Conservation (phyloP, 2,329 filamentous ascomycete species). For the Xylogone sp. region DNA sequence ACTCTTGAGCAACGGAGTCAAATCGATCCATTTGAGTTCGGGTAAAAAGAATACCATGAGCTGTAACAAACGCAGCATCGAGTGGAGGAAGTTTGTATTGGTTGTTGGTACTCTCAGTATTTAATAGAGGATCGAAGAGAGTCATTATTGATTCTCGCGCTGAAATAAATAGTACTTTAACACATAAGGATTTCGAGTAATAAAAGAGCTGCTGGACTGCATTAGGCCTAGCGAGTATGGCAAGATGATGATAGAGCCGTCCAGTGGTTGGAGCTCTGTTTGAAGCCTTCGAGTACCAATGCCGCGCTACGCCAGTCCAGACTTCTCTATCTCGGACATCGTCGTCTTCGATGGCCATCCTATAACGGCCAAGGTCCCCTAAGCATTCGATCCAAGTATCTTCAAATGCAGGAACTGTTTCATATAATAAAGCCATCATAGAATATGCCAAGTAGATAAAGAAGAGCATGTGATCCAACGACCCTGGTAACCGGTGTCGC, state of each 20-base stretch:
- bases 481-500: constrained; percentile 67
- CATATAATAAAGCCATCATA: constrained; percentile 83
- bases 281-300: constrained; percentile 80
- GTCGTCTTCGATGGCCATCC: constrained; percentile 87
- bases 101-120: constrained; percentile 30
- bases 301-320: constrained; percentile 72
- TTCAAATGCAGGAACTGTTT: constrained; percentile 77
- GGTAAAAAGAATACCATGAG: constrained; percentile 62
- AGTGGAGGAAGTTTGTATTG: constrained; percentile 37
- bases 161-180: constrained; percentile 56
- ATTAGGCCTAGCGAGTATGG: constrained; percentile 69
- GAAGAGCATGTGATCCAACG: constrained; percentile 82
- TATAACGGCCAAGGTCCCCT: constrained; percentile 76
- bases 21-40: constrained; percentile 44
- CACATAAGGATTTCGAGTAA: constrained; percentile 68
- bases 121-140: constrained; percentile 58
- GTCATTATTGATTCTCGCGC: constrained; percentile 68
- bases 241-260: constrained; percentile 79
- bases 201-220: constrained; percentile 68
- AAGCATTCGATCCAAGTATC: constrained; percentile 88
- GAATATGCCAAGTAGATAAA: constrained; percentile 89
- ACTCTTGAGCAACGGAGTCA: constrained; percentile 40
- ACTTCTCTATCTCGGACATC: constrained; percentile 68
- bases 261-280: constrained; percentile 71
- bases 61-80: constrained; percentile 59